Base-by-base conservation (phyloP, 495 filamentous ascomycete genomes). In the Talaromyces nanjingensis region DNA sequence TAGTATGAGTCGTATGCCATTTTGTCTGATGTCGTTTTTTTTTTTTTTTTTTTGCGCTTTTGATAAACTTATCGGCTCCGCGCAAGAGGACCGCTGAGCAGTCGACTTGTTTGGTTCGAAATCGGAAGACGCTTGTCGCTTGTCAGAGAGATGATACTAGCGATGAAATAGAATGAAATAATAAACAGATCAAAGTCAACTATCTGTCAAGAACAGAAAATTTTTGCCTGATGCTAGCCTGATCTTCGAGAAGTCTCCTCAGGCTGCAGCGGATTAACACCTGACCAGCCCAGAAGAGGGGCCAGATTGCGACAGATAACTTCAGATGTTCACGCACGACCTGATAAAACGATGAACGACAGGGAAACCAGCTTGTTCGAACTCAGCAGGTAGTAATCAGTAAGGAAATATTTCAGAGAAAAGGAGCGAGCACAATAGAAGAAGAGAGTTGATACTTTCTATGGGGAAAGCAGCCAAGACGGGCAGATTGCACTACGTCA, bases 1-100 rank as follows among this genome's bases (percentile, higher is more conserved):
- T 74, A 72, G 42, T 73, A 75, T 33, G 67, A 72, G 73, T 77
- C 70, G 71, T 78, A 80, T 55, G 76, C 76, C 78, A 80, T 80
- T 20, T 64, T 29, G 6, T 22, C 18, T 33, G 22, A 16, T 64
- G 22, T 39, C 29, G 22, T 34, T 34, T 24, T 11, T 54, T 18
- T 25, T 64, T 12, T 39, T n/a, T 11, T 34, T 34, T 24, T 11
- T 54, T 18, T 25, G 1, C 9, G 11, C 53, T 56, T 16, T 56
- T 27, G 14, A 56, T 16, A 56, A 1, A 16, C 6, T 27, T 25
- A 27, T 56, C 20, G 6, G 53, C 27, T 22, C 60, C 60, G 24
- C 39, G 45, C 60, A 54, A 62, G 60, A 62, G 29, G 60, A 62
- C 60, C 60, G 60, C 60, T n/a, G 27, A 62, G 45, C 42, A 52